phyloP scores from a whole-genome alignment of 2,329 filamentous ascomycete species.

The Fusarium sp. region DNA sequence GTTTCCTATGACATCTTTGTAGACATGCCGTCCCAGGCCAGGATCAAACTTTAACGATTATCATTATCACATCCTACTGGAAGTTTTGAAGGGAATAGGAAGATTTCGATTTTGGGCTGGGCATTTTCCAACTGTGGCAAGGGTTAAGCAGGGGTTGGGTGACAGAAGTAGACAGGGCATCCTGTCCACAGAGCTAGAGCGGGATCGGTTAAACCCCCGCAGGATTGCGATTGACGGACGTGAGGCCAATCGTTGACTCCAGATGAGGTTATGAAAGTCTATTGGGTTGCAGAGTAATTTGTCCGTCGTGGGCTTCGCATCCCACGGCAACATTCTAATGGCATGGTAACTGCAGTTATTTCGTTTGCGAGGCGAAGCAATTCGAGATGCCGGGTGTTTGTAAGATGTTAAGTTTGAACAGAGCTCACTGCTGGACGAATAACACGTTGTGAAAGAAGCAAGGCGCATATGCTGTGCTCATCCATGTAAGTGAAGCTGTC shows the following conservation, averaged over 20 bases:
- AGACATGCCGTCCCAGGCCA: constrained; percentile 11
- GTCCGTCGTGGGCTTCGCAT: constrained; percentile 24
- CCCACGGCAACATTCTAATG: constrained; percentile 7
- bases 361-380: constrained; percentile 16
- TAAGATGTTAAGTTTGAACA: background rate
- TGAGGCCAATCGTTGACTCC: constrained; percentile 45
- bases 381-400: background rate
- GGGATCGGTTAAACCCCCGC: constrained; percentile 41
- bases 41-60: constrained; percentile 21
- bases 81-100: constrained; percentile 3
- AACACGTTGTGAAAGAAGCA: constrained; percentile 1
- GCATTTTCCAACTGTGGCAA: constrained; percentile 1
- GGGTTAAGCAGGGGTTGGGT: constrained; percentile 23
- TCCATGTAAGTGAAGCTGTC: constrained; percentile 14
- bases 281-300: constrained; percentile 48
- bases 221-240: constrained; percentile 47
- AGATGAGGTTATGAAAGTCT: constrained; percentile 27
- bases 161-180: constrained; percentile 22
- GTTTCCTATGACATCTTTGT: constrained; percentile 4
- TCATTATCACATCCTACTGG: constrained; percentile 23
- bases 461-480: constrained; percentile 7
- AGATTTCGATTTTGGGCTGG: constrained; percentile 22
- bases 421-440: background rate
- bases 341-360: constrained; percentile 7
- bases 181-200: constrained; percentile 23